Percentiles rank a stretch among this genome's conserved stretches.
Conservation (phyloP, 306 rosid species). For the Quercus gilva region DNA sequence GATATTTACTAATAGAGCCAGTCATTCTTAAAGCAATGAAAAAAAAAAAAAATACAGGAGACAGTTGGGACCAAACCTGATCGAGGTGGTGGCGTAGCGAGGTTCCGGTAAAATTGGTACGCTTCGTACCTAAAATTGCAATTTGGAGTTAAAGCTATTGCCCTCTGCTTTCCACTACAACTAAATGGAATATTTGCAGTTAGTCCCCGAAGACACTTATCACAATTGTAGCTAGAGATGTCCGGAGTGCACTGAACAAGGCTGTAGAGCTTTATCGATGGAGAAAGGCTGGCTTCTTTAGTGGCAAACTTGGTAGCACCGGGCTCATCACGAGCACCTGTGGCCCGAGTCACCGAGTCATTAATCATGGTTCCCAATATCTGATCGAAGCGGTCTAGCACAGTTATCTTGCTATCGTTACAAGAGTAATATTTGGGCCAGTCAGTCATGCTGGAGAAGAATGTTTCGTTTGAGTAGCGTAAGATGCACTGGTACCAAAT, state of each 20-base stretch:
- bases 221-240: constrained; percentile 12
- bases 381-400: not conserved
- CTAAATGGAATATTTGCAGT: not conserved
- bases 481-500: constrained; percentile 36
- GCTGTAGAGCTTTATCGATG: not conserved
- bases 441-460: not conserved
- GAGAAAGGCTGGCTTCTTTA: not conserved
- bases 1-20: too few species aligned
- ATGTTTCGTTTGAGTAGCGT: constrained; percentile 24
- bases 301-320: constrained; percentile 8
- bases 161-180: constrained; percentile 21
- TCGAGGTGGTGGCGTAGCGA: too few species aligned
- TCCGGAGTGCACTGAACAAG: constrained; percentile 42
- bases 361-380: not conserved
- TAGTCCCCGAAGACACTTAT: constrained; percentile 6
- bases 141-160: constrained; percentile 19
- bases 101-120: not conserved
- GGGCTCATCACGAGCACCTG: not conserved
- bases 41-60: too few species aligned
- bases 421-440: fast-evolving
- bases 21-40: too few species aligned
- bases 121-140: constrained; percentile 32
- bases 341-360: constrained; percentile 5
- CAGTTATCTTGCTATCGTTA: not conserved
- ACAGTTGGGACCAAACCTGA: too few species aligned